Evolutionary conservation across 2,329 filamentous ascomycete genomes (phyloP), one percentile per base, ranked within the genome.

Genomic region (Colletotrichum cuscutae): DNA sequence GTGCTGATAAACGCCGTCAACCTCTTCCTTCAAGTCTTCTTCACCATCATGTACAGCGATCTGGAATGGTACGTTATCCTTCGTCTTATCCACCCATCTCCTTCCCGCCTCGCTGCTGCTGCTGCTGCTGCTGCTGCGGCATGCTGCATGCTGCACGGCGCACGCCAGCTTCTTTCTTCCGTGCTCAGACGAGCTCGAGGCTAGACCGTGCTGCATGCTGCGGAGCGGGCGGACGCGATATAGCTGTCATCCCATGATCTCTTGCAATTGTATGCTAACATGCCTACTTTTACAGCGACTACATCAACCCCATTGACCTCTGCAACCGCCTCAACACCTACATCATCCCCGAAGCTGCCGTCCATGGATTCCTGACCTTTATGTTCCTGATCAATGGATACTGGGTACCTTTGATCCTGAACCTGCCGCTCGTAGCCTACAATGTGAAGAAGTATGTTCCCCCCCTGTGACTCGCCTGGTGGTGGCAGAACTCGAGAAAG

Each of bases 11-110:
- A 99, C 88, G 97, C 97, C 88, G 95, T 99, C 91, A 99, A 99
- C 89, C 91, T 99, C 81, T 99, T 99, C 86, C 90, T 99, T 71
- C 97, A 99, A 88, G 97, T 99, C 80, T 99, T 99, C 90, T 99
- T 99, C 88, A 99, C 97, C 72, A 99, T 99, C 82, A 99, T 99
- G 97, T 99, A 98, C 88, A 98, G 95, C 85, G 97, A 99, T 89
- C 87, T 99, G 80, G 97, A 99, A 93, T 99, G 97, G 95, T 97
- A 88, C 81, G 94, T 89, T 26, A n/a, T 32, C 15, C 4, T 4
- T 24, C 42, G 19, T 49, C 19, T 49, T 49, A 49, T 49, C 42
- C 42, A n/a, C 19, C 8, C 42, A 49, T n/a, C 19, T 49, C 19
- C 42, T 22, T 24, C 28, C 24, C 37, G 22, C 4, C 8, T 11